phyloP scores from a whole-genome alignment of 2,329 filamentous ascomycete genomes.

The Pseudomassariella vexata region DNA sequence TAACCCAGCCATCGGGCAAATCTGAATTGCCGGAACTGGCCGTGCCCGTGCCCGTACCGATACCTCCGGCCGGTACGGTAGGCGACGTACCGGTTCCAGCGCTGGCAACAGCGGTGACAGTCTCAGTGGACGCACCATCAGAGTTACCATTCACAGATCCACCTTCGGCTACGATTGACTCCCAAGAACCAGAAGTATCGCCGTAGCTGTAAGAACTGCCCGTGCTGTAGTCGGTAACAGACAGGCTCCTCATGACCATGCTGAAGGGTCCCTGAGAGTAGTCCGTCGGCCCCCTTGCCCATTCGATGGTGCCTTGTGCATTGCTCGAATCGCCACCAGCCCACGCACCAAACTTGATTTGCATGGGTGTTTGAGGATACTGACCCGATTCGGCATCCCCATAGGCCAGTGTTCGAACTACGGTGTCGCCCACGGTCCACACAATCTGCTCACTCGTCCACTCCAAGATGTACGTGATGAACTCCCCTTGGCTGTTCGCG shows the following conservation, averaged over 20 bases:
- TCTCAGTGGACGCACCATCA: slow-evolving; percentile 44
- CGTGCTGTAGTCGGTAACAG: slow-evolving; percentile 87
- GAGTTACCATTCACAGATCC: slow-evolving; percentile 69
- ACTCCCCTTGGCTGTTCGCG: slow-evolving; percentile 64
- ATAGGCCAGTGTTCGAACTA: slow-evolving; percentile 69
- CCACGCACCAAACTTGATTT: slow-evolving; percentile 89
- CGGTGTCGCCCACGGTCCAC: slow-evolving; percentile 76
- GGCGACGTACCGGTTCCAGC: slow-evolving; percentile 57
- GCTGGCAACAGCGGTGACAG: slow-evolving; percentile 53
- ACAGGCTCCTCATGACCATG: slow-evolving; percentile 75
- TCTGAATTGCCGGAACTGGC: slow-evolving; percentile 44
- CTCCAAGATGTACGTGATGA: slow-evolving; percentile 84
- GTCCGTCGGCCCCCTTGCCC: slow-evolving; percentile 82
- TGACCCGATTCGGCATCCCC: slow-evolving; percentile 64
- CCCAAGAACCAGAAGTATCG: slow-evolving; percentile 71
- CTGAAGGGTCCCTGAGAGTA: slow-evolving; percentile 78
- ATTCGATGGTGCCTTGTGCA: slow-evolving; percentile 73
- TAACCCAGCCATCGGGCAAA: slow-evolving; percentile 74
- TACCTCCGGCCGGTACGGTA: slow-evolving; percentile 65
- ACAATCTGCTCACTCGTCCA: slow-evolving; percentile 83
- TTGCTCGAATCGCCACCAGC: slow-evolving; percentile 83
- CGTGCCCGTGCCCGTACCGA: slow-evolving; percentile 49
- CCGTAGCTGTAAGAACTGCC: slow-evolving; percentile 79
- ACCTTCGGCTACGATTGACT: slow-evolving; percentile 75
- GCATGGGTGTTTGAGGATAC: slow-evolving; percentile 95